Base-by-base conservation (phyloP, 1,284 basidiomycete species). In the Anthracocystis walkeri region DNA sequence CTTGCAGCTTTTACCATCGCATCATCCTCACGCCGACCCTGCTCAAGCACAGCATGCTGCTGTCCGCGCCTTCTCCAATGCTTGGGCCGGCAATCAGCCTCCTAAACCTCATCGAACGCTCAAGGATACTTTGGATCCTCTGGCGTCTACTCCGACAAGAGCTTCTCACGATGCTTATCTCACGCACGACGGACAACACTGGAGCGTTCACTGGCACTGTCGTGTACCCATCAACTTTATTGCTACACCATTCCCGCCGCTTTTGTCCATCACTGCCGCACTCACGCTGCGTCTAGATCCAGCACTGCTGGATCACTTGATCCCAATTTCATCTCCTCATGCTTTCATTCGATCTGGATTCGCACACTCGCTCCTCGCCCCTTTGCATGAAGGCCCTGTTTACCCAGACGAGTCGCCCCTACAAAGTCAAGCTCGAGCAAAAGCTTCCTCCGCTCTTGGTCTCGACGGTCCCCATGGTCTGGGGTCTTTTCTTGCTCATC, bases 381-480 rank as follows among this genome's bases (percentile, higher is more conserved):
- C 74, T 18, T 41, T 76, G 33, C 69, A 76, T 33, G 68, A 76
- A 50, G 74, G 74, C 20, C 69, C 74, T 5, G 59, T 76, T 25
- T 76, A 76, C 61, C 74, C 74, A n/a, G 69, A 76, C 42, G 74
- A 76, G 29, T 76, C 74, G 11, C 65, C 62, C 0, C 38, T 64
- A 5, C 69, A 76, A 38, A 76, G 69, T 18, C 59, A 66, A 25
- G 64, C 65, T 18, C 23, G 74, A 42, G 64, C 61, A 3, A 59
- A 38, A n/a, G 68, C 65, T 7, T 58, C 69, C 6, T 61, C 62
- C 4, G 65, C 69, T 4, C 59, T 76, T 10, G 69, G 74, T 6
- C 63, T 76, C 38, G 74, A 76, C 18, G 69, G 74, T 16, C 74
- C 69, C 27, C 55, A 62, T 8, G 65, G 74, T 25, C 69, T 76